Percentiles rank a stretch among this genome's conserved stretches.
These are phyloP conservation scores for Epichloe sylvatica DNA, from an alignment of 2,329 filamentous ascomycete genomes.

Conservation along the genomic window DNA sequence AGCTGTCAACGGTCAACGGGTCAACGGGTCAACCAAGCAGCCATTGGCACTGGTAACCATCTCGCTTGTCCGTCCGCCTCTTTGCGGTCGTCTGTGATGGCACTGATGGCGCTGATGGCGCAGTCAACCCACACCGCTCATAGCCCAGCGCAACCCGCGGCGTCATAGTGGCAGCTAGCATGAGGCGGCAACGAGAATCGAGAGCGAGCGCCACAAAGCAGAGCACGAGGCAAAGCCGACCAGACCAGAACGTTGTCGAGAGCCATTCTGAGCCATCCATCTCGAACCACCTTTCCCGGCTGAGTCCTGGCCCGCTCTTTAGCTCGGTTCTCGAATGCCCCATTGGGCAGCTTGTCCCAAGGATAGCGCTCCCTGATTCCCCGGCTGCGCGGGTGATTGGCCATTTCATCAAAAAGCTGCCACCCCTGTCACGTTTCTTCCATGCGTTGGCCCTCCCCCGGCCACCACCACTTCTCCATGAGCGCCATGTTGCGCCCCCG, in stretches of 20 bases:
- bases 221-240: background rate
- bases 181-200: background rate
- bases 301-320: constrained; percentile 27
- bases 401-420: constrained; percentile 35
- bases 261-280: background rate
- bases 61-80: no score
- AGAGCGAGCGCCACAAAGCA: constrained; percentile 2
- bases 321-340: constrained; percentile 32
- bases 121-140: constrained; percentile 19
- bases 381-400: constrained; percentile 31
- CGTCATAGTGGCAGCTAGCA: constrained; percentile 2
- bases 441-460: constrained; percentile 32
- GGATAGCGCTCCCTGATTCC: constrained; percentile 21
- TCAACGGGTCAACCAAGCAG: background rate
- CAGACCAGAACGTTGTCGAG: background rate
- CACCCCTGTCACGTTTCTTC: constrained; percentile 36
- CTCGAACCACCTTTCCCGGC: constrained; percentile 15
- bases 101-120: background rate
- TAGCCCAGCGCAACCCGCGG: constrained; percentile 2
- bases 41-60: background rate
- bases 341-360: constrained; percentile 36
- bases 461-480: constrained; percentile 11
- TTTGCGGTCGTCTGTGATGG: no score
- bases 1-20: background rate
- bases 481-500: background rate